phyloP scores from a whole-genome alignment of 169 alveolate genomes.

The Eimeria falciformis region DNA sequence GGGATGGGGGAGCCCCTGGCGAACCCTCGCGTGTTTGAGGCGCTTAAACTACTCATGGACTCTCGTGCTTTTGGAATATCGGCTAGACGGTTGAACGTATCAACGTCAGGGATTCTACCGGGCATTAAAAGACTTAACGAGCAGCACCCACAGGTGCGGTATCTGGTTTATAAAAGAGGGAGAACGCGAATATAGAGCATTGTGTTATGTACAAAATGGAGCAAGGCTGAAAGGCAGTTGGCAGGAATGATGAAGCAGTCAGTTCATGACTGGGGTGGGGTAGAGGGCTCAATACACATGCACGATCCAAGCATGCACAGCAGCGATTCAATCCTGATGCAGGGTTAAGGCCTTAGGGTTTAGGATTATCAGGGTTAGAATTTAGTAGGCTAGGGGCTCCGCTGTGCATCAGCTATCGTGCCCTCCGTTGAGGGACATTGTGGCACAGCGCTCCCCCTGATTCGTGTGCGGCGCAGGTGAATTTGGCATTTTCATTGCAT shows the following conservation, averaged over 20 bases:
- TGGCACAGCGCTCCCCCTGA: no score
- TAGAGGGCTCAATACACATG: no score
- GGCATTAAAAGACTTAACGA: slow-evolving; percentile 88
- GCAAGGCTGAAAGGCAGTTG: not conserved
- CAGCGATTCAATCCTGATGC: no score
- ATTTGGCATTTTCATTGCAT: slow-evolving; percentile 89
- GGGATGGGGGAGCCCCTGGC: slow-evolving; percentile 94
- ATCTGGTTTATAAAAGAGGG: not conserved
- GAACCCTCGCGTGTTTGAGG: slow-evolving; percentile 90
- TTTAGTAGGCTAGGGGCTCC: no score
- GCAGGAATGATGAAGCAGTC: not conserved
- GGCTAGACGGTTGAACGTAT: slow-evolving; percentile 86
- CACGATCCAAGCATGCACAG: no score
- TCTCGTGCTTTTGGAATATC: slow-evolving; percentile 84
- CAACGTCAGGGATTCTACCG: slow-evolving; percentile 91
- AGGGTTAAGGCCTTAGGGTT: no score
- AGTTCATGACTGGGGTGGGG: no score
- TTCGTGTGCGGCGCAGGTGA: slow-evolving; percentile 80
- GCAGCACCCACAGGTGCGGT: slow-evolving; percentile 84
- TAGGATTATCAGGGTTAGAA: no score
- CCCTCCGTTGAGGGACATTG: no score
- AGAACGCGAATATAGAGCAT: not conserved
- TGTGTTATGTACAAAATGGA: not conserved
- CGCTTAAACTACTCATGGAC: slow-evolving; percentile 85
- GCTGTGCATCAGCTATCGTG: no score